These are phyloP conservation scores for Epichloe scottii DNA, from an alignment of 2,329 filamentous ascomycete genomes.

Conservation along the genomic window DNA sequence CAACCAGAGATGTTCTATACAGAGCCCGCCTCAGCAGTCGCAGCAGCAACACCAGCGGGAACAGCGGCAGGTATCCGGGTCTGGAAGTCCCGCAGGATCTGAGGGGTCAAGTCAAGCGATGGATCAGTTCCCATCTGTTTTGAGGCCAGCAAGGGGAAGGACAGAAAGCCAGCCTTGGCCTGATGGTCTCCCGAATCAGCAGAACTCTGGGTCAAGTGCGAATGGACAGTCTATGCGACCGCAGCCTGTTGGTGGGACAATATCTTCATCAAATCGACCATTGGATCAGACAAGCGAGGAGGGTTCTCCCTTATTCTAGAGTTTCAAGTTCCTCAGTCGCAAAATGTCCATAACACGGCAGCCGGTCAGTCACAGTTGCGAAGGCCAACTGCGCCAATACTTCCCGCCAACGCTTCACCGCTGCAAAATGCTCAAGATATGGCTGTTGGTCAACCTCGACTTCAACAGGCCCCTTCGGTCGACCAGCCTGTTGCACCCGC, in stretches of 20 bases:
- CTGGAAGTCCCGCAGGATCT: neutral
- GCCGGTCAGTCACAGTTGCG: neutral
- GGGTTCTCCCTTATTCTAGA: neutral
- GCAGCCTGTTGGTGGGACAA: no score
- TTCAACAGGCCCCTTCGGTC: neutral
- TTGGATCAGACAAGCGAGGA: no score
- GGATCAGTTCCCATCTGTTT: slow-evolving; percentile 9
- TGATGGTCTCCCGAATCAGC: neutral
- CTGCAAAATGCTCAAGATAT: neutral
- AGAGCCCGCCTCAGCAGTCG: neutral
- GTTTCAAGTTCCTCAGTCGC: neutral
- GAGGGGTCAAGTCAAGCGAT: neutral
- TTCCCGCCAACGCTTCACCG: neutral
- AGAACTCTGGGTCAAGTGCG: neutral
- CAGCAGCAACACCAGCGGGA: neutral
- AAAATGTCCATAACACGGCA: neutral
- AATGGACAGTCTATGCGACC: no score
- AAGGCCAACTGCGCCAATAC: neutral
- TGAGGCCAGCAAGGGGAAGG: slow-evolving; percentile 9
- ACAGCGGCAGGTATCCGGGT: neutral
- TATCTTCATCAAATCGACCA: no score
- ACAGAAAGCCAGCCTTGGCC: neutral
- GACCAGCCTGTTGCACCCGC: neutral
- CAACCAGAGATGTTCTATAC: slow-evolving; percentile 1
- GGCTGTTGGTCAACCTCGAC: neutral